Conservation (phyloP, 441 rosid genomes). For the Populus hybrid region DNA sequence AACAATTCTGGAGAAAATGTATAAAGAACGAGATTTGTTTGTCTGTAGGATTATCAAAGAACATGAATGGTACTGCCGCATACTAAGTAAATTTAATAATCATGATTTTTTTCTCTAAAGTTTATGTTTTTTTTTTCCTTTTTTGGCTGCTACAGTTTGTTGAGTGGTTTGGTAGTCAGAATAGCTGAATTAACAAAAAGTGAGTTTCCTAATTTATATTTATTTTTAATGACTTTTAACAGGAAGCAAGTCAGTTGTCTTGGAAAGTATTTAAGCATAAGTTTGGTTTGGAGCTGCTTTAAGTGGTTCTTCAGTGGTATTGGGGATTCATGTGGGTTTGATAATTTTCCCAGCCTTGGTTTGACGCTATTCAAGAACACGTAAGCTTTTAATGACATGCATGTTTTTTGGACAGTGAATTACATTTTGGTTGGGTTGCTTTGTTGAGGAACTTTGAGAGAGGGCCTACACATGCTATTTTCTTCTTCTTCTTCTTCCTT, state of each 20-base stretch:
- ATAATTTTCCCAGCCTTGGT: slow-evolving; percentile 86
- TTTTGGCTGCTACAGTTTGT: neutral
- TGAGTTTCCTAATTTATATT: neutral
- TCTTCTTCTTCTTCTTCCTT: neutral
- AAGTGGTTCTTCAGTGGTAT: slow-evolving; percentile 96
- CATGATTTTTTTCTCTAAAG: neutral
- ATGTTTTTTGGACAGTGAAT: neutral
- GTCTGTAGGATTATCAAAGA: neutral
- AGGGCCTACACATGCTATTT: neutral
- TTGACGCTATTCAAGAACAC: slow-evolving; percentile 71
- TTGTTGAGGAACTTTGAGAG: neutral
- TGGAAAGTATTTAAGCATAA: slow-evolving; percentile 82
- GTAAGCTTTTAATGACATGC: slow-evolving; percentile 34
- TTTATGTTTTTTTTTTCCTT: neutral
- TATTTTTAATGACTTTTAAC: slow-evolving; percentile 21
- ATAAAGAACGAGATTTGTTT: neutral
- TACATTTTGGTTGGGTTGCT: neutral
- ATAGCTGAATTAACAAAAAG: neutral
- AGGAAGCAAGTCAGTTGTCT: slow-evolving; percentile 86
- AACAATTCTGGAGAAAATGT: neutral
- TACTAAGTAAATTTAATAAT: no score
- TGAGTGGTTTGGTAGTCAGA: neutral
- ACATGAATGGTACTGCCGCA: neutral
- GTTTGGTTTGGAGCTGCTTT: slow-evolving; percentile 87
- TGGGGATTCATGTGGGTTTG: slow-evolving; percentile 91